Conservation (phyloP, 257 asterid genomes). For the Rhazya stricta region DNA sequence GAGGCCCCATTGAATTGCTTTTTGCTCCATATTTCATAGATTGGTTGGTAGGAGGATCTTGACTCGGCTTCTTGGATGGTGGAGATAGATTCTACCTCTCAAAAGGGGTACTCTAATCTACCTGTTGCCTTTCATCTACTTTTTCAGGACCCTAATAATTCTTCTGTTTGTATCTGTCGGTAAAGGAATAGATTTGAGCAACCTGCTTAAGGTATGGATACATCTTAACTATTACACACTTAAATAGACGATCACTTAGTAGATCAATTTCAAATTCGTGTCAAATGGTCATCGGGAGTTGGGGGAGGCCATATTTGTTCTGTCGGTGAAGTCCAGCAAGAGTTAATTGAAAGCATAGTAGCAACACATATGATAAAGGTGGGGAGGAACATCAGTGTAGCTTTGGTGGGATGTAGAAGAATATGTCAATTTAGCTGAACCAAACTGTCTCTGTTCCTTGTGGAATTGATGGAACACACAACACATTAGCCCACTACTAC, state of each 20-base stretch:
- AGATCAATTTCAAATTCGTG: too few relatives aligned
- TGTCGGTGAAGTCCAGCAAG: slow-evolving; percentile 18
- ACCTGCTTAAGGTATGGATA: too few relatives aligned
- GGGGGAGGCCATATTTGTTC: background rate
- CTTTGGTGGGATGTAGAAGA: slow-evolving; percentile 6
- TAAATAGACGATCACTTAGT: background rate
- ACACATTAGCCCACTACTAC: background rate
- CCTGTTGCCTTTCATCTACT: background rate
- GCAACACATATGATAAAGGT: background rate
- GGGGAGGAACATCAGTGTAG: slow-evolving; percentile 17
- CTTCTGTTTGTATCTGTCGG: background rate
- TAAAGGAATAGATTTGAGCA: too few relatives aligned
- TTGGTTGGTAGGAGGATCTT: slow-evolving; percentile 22
- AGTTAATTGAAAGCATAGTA: slow-evolving; percentile 14
- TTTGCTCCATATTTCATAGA: slow-evolving; percentile 9
- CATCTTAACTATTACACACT: too few relatives aligned
- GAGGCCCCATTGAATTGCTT: slow-evolving; percentile 24
- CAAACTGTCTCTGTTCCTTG: slow-evolving; percentile 15
- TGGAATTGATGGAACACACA: slow-evolving; percentile 13
- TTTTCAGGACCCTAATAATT: slow-evolving; percentile 4
- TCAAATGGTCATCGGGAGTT: too few relatives aligned
- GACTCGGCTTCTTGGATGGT: background rate
- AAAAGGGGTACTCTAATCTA: background rate
- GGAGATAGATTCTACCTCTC: background rate
- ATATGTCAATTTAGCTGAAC: slow-evolving; percentile 14